phyloP scores from a whole-genome alignment of 2,329 filamentous ascomycete species.

The Didymella arachidicola region DNA sequence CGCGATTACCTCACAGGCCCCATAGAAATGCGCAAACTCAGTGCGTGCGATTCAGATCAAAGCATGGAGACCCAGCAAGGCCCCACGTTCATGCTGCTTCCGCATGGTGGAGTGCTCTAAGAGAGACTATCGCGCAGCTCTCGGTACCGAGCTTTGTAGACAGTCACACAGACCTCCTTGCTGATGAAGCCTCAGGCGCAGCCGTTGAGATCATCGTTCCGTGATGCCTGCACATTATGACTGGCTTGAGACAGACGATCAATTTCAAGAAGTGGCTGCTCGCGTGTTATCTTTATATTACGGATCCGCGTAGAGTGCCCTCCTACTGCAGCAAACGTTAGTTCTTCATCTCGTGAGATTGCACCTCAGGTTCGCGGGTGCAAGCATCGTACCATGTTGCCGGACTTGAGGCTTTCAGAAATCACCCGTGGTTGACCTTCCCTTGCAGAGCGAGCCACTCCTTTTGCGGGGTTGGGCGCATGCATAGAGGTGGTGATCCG shows the following conservation, averaged over 20 bases:
- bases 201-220: conserved; percentile 28
- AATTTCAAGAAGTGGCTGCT: conserved; percentile 16
- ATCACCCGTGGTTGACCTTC: conserved; percentile 36
- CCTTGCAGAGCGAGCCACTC: conserved; percentile 36
- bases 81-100: conserved; percentile 29
- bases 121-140: conserved; percentile 32
- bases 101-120: conserved; percentile 42
- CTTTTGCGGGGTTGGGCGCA: conserved; percentile 45
- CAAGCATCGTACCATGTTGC: conserved; percentile 22
- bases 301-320: conserved; percentile 21
- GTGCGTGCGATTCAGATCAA: conserved; percentile 12
- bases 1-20: conserved; percentile 6
- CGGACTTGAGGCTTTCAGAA: conserved; percentile 28
- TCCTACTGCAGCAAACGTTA: conserved; percentile 17
- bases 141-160: conserved; percentile 41
- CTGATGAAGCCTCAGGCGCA: conserved; percentile 31
- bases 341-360: conserved; percentile 31
- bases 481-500: conserved; percentile 31
- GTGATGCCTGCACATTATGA: conserved; percentile 20
- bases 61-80: conserved; percentile 16
- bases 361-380: conserved; percentile 24
- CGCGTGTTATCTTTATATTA: conserved; percentile 14
- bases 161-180: conserved; percentile 38
- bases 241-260: conserved; percentile 20
- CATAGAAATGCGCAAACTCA: conserved; percentile 20